Base-by-base conservation (phyloP, 441 rosid species). In the Omphalea diandra region DNA sequence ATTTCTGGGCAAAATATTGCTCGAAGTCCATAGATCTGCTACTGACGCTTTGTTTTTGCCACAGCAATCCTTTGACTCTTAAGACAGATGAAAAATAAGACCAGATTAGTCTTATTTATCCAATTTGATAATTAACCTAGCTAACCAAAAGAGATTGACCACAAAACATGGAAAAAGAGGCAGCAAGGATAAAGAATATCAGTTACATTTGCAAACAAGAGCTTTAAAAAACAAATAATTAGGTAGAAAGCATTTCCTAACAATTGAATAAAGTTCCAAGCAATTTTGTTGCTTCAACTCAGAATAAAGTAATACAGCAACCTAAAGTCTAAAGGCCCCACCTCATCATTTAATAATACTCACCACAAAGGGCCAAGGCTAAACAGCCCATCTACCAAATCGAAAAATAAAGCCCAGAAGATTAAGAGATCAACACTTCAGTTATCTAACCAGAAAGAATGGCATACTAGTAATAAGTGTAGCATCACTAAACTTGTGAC, bases 1-100 rank as follows among this genome's bases (percentile, higher is more conserved):
- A 86, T 55, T 81, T 87, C 56, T 54, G 86, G 58, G 83, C n/a
- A 56, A 80, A 74, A 68, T 76, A 86, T 63, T 72, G 84, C 77
- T 84, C 84, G 11, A 79, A 59, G 17, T 83, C 87, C 93, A 86
- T 88, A 60, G 67, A 71, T 74, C 59, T 46, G 63, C 24, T 53
- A 3, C 4, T 33, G 20, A 22, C 67, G 40, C 55, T 65, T n/a
- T 38, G 17, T 33, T 73, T 20, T 38, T 1, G 31, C 67, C 33
- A 56, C 61, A 44, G 36, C 38, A 11, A 47, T 67, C 62, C 64
- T 77, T 53, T 35, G 33, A 63, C 12, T 46, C 83, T 78, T n/a
- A 77, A 38, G 41, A 60, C 2, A 52, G 52, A 62, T 5, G 17
- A 41, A n/a, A 77, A 74, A 47, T 14, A 7, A 55, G 33, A 66